Conservation (phyloP, 2,329 filamentous ascomycete genomes). For the Fusarium algeriense region DNA sequence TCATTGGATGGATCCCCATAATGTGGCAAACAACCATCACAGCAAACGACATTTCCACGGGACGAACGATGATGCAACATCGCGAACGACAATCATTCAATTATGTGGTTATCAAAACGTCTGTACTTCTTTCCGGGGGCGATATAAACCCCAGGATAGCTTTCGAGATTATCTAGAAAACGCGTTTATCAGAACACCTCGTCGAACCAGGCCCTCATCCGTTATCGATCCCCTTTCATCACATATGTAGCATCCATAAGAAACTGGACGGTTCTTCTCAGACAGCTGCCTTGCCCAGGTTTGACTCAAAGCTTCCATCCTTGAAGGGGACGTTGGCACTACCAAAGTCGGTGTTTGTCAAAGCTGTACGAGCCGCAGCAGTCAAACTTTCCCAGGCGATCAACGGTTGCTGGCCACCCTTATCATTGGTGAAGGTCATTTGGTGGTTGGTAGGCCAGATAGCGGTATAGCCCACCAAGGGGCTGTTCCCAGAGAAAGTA, state of each 20-base stretch:
- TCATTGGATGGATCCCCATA: constrained; percentile 1
- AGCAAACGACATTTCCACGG: constrained; percentile 1
- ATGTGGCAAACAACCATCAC: constrained; percentile 15
- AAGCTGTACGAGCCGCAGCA: constrained; percentile 51
- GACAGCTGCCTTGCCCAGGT: constrained; percentile 38
- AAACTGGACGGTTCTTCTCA: neutral
- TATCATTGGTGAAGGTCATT: constrained; percentile 51
- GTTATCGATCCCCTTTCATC: neutral
- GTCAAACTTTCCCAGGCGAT: constrained; percentile 60
- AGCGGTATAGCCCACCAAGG: constrained; percentile 53
- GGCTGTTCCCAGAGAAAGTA: constrained; percentile 45
- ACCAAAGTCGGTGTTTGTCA: constrained; percentile 58
- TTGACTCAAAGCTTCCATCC: constrained; percentile 45
- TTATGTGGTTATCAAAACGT: neutral
- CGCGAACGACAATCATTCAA: neutral
- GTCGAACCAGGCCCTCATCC: neutral
- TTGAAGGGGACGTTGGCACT: constrained; percentile 59
- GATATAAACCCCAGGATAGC: neutral
- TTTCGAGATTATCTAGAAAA: neutral
- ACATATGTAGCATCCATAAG: neutral
- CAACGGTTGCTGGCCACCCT: constrained; percentile 57
- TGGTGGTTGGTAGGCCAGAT: constrained; percentile 53
- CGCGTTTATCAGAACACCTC: neutral
- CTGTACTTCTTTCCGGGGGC: neutral
- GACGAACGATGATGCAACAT: constrained; percentile 8